These are phyloP conservation scores for bread wheat (Triticum aestivum) DNA, from an alignment of 176 grass and related monocot species.

Conservation along the genomic window DNA sequence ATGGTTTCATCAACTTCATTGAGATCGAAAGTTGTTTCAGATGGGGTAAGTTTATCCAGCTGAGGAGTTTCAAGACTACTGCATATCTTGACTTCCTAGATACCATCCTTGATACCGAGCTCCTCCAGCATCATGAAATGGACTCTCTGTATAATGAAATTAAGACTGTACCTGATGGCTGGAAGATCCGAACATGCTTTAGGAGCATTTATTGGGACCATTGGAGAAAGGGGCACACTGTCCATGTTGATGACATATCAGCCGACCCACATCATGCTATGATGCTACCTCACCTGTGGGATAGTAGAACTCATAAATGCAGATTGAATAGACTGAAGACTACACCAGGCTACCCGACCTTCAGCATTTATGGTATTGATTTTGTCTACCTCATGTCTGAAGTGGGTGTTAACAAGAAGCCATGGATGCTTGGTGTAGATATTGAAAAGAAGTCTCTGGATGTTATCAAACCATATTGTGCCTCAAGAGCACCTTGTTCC, in stretches of 20 bases:
- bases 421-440: too few species aligned
- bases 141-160: not conserved
- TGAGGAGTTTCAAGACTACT: not conserved
- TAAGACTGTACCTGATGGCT: not conserved
- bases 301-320: too few species aligned
- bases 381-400: too few species aligned
- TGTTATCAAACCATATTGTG: too few species aligned
- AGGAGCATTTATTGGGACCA: not conserved
- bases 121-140: not conserved
- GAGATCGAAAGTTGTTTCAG: not conserved
- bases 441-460: too few species aligned
- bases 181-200: not conserved
- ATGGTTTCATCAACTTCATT: not conserved
- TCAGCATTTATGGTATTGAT: too few species aligned
- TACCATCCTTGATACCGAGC: not conserved
- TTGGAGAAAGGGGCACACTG: not conserved
- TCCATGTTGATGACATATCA: not conserved
- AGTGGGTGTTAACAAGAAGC: too few species aligned
- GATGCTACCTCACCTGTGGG: not conserved
- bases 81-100: not conserved
- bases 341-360: too few species aligned
- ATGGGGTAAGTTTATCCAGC: not conserved
- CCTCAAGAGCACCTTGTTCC: too few species aligned
- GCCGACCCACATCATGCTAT: not conserved
- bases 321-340: too few species aligned